These are phyloP conservation scores for Dothidotthia symphoricarpi DNA, from an alignment of 2,329 filamentous ascomycete genomes.

Conservation along the genomic window DNA sequence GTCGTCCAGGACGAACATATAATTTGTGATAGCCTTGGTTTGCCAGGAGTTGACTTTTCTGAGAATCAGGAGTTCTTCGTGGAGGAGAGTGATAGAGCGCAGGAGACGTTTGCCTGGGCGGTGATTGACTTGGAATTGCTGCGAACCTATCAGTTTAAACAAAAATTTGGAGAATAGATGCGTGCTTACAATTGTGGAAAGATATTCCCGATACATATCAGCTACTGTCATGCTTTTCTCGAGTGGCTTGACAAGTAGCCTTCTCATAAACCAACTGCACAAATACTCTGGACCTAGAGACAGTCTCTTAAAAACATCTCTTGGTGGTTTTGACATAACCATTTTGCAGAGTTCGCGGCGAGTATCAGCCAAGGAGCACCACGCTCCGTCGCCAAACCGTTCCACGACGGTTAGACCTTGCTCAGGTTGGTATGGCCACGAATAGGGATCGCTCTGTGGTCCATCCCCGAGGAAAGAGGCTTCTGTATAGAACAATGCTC, in stretches of 20 bases:
- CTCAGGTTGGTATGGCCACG: background rate
- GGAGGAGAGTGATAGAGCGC: slow-evolving; percentile 34
- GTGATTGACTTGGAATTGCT: slow-evolving; percentile 40
- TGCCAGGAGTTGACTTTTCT: slow-evolving; percentile 28
- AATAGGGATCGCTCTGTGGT: background rate
- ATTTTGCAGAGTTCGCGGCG: slow-evolving; percentile 30
- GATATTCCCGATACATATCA: slow-evolving; percentile 35
- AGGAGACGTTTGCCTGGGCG: slow-evolving; percentile 34
- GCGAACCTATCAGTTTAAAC: slow-evolving; percentile 5
- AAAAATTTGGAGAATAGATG: background rate
- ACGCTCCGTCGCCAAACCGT: slow-evolving; percentile 17
- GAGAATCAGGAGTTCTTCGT: slow-evolving; percentile 32
- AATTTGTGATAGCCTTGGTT: slow-evolving; percentile 26
- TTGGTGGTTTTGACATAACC: slow-evolving; percentile 12
- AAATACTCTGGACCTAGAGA: slow-evolving; percentile 31
- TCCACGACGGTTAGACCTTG: slow-evolving; percentile 17
- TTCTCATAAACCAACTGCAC: slow-evolving; percentile 33
- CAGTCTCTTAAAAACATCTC: slow-evolving; percentile 15
- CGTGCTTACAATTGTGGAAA: slow-evolving; percentile 30
- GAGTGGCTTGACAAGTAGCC: slow-evolving; percentile 30
- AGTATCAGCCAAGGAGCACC: slow-evolving; percentile 10
- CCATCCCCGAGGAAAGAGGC: slow-evolving; percentile 2
- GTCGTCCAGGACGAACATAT: slow-evolving; percentile 26
- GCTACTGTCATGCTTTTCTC: slow-evolving; percentile 25
- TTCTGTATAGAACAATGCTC: slow-evolving; percentile 21